phyloP scores from a whole-genome alignment of 768 basidiomycete species.

The Russula olivacea region DNA sequence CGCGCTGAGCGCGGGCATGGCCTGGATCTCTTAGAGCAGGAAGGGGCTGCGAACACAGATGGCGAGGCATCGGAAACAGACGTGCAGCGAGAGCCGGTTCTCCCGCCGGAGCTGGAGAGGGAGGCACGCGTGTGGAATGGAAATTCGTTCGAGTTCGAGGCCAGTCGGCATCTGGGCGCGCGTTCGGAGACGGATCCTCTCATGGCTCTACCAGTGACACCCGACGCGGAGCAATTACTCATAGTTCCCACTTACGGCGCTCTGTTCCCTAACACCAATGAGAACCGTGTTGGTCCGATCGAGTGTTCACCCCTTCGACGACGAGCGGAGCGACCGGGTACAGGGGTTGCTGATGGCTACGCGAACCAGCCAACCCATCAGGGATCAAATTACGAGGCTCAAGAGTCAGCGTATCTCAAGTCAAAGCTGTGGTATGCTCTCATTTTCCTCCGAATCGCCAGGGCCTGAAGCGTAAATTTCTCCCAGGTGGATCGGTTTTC shows the following conservation, averaged over 20 bases:
- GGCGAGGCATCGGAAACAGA: not conserved
- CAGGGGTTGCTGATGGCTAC: not conserved
- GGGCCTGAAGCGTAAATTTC: constrained; percentile 2
- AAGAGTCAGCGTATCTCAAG: constrained; percentile 72
- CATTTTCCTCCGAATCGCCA: not conserved
- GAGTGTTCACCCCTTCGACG: not conserved
- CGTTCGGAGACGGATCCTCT: constrained; percentile 23
- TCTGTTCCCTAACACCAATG: not conserved
- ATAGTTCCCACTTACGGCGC: constrained; percentile 7
- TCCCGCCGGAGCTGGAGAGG: constrained; percentile 14
- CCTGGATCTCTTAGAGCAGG: constrained; percentile 24
- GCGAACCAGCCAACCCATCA: not conserved
- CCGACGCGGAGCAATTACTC: not conserved
- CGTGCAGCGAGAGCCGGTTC: not conserved
- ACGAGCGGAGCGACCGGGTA: not conserved
- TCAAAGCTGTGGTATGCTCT: constrained; percentile 72
- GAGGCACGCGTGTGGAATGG: constrained; percentile 16
- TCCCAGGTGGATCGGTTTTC: constrained; percentile 81
- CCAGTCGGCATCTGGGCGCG: not conserved
- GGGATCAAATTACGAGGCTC: constrained; percentile 32
- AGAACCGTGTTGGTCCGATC: not conserved
- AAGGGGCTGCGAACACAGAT: constrained; percentile 2
- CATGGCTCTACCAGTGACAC: constrained; percentile 5
- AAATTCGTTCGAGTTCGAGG: not conserved
- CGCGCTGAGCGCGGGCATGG: not conserved